A percentile compares a stretch with the other conserved stretches of the same genome.
These are phyloP conservation scores for Yarrowia sp. DNA, from an alignment of 805 yeast genomes.

Conservation along the genomic window DNA sequence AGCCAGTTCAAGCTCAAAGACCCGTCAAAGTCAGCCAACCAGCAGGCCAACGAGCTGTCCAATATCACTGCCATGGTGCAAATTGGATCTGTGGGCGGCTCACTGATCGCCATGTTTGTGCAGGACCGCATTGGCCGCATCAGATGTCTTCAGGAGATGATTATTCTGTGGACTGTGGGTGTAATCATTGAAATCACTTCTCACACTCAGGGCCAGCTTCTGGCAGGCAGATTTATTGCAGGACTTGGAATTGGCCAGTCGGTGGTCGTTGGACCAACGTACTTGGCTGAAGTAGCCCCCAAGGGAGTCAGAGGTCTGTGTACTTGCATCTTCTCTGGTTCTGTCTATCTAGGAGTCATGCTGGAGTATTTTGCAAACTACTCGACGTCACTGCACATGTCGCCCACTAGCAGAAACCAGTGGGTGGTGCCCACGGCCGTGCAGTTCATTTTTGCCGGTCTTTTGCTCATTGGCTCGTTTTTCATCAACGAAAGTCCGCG, in stretches of 20 bases:
- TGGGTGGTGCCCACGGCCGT: slow-evolving; percentile 58
- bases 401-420: slow-evolving; percentile 52
- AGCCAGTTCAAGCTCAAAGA: slow-evolving; percentile 56
- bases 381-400: slow-evolving; percentile 59
- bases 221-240: slow-evolving; percentile 62
- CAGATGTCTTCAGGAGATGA: slow-evolving; percentile 55
- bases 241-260: slow-evolving; percentile 66
- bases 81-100: slow-evolving; percentile 62
- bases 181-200: slow-evolving; percentile 59
- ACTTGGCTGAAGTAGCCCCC: slow-evolving; percentile 63
- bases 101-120: slow-evolving; percentile 57
- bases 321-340: slow-evolving; percentile 62
- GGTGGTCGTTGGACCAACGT: slow-evolving; percentile 62
- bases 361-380: slow-evolving; percentile 56
- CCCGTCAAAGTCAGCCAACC: slow-evolving; percentile 48
- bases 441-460: slow-evolving; percentile 55
- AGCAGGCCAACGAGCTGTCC: slow-evolving; percentile 56
- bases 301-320: slow-evolving; percentile 60
- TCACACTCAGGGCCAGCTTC: slow-evolving; percentile 56
- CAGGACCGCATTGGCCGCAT: slow-evolving; percentile 63
- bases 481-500: slow-evolving; percentile 60
- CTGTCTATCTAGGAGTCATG: slow-evolving; percentile 63
- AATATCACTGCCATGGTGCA: slow-evolving; percentile 67
- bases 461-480: slow-evolving; percentile 54
- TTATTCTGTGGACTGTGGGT: slow-evolving; percentile 57